These are phyloP conservation scores for Diddensiella caesifluorescens DNA, from an alignment of 805 yeast genomes.

Conservation along the genomic window DNA sequence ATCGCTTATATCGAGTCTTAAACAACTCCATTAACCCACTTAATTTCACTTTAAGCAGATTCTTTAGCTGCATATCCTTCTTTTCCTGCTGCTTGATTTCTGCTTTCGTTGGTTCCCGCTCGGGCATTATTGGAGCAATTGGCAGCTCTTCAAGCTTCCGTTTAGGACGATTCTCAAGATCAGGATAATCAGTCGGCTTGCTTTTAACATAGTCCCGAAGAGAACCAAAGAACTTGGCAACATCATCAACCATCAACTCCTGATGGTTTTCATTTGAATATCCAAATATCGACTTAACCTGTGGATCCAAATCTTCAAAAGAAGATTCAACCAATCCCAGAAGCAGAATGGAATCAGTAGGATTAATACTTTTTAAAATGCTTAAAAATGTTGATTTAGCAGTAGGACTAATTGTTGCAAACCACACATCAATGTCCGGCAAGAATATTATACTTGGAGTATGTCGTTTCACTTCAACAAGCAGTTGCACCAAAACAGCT, in stretches of 20 bases:
- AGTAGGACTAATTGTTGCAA: constrained; percentile 56
- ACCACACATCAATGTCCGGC: constrained; percentile 80
- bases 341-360: constrained; percentile 68
- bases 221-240: constrained; percentile 45
- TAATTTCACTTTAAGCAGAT: constrained; percentile 75
- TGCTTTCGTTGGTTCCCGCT: constrained; percentile 37
- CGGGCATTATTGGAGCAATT: constrained; percentile 33
- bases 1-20: constrained; percentile 80
- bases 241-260: constrained; percentile 40
- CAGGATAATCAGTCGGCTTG: constrained; percentile 69
- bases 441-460: constrained; percentile 81
- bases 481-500: constrained; percentile 72
- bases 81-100: constrained; percentile 46
- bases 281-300: constrained; percentile 54
- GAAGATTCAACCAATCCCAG: constrained; percentile 63
- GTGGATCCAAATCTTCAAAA: constrained; percentile 39
- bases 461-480: constrained; percentile 83
- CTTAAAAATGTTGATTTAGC: constrained; percentile 70
- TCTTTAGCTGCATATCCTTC: constrained; percentile 76
- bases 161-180: constrained; percentile 44
- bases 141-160: constrained; percentile 38
- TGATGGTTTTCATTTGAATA: constrained; percentile 46
- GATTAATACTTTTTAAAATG: constrained; percentile 58
- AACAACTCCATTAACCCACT: constrained; percentile 86
- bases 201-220: constrained; percentile 52